A percentile compares a stretch with the other conserved stretches of the same genome.
Conservation (phyloP, 2,329 filamentous ascomycete species). For the Hymenoscyphus linearis region DNA sequence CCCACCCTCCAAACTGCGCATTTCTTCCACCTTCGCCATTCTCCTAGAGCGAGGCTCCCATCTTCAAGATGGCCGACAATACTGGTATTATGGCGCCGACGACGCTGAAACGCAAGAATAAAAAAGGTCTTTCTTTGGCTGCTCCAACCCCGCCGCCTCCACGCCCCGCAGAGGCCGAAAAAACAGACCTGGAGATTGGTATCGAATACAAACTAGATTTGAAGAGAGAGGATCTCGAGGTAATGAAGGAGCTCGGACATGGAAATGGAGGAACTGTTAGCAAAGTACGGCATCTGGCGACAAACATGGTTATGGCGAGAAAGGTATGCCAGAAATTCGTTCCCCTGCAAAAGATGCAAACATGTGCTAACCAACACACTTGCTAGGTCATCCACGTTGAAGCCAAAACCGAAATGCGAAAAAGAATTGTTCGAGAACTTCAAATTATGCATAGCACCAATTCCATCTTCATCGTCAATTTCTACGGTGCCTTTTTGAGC, state of each 20-base stretch:
- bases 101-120: slow-evolving; percentile 98
- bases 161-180: slow-evolving; percentile 67
- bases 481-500: slow-evolving; percentile 96
- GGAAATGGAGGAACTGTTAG: slow-evolving; percentile 98
- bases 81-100: slow-evolving; percentile 56
- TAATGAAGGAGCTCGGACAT: slow-evolving; percentile 89
- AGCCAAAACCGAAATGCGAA: slow-evolving; percentile 93
- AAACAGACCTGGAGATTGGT: slow-evolving; percentile 80
- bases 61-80: slow-evolving; percentile 44
- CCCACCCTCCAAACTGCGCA: neutral
- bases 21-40: neutral
- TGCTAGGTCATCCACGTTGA: slow-evolving; percentile 91
- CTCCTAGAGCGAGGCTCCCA: neutral
- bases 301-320: slow-evolving; percentile 93
- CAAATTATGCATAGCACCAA: slow-evolving; percentile 99
- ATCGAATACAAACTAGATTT: slow-evolving; percentile 95
- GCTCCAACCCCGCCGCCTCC: slow-evolving; percentile 68
- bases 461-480: slow-evolving; percentile 93
- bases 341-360: neutral
- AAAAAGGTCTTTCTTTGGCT: slow-evolving; percentile 88
- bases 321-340: slow-evolving; percentile 59
- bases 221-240: slow-evolving; percentile 83
- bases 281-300: slow-evolving; percentile 92
- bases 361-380: neutral
- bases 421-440: slow-evolving; percentile 92